These are phyloP conservation scores for Nitzschia sp. DNA, from an alignment of 108 stramenopile genomes.

Conservation along the genomic window DNA sequence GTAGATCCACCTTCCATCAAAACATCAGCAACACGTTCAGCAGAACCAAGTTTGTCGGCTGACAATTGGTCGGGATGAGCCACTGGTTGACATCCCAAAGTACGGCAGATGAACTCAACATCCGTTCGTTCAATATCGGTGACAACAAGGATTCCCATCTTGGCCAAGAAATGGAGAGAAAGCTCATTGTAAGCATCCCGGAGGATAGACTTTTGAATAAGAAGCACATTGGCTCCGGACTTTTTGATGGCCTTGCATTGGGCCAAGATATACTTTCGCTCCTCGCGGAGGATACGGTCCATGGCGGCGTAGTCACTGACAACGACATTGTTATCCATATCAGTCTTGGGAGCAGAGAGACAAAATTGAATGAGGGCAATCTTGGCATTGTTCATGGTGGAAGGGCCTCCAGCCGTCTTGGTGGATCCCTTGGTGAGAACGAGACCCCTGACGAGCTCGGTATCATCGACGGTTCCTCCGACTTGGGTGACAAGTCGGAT, in stretches of 20 bases:
- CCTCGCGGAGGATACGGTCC: constrained; percentile 98
- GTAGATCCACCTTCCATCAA: constrained; percentile 87
- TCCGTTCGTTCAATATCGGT: constrained; percentile 96
- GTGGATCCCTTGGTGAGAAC: constrained; percentile 93
- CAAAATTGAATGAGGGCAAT: constrained; percentile 95
- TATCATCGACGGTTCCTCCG: constrained; percentile 99
- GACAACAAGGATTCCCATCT: constrained; percentile 98
- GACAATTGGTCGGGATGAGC: constrained; percentile 93
- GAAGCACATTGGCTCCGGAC: constrained; percentile 93
- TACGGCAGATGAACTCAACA: constrained; percentile 95
- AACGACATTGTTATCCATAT: constrained; percentile 99
- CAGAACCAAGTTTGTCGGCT: constrained; percentile 87
- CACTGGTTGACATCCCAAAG: constrained; percentile 91
- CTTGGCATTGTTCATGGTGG: constrained; percentile 91
- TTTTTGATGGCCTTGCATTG: constrained; percentile 98
- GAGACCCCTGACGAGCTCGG: constrained; percentile 94
- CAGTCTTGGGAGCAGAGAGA: constrained; percentile 98
- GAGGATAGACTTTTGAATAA: constrained; percentile 97
- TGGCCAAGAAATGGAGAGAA: constrained; percentile 96
- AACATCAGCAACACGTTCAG: constrained; percentile 91
- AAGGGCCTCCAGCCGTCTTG: constrained; percentile 93
- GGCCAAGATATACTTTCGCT: constrained; percentile 94
- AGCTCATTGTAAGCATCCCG: constrained; percentile 99
- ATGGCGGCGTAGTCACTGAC: constrained; percentile 98
- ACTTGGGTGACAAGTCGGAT: constrained; percentile 96